Evolutionary conservation across 2,329 filamentous ascomycete genomes (phyloP), one percentile per base, ranked within the genome.

Genomic region (Drechslera avenae): DNA sequence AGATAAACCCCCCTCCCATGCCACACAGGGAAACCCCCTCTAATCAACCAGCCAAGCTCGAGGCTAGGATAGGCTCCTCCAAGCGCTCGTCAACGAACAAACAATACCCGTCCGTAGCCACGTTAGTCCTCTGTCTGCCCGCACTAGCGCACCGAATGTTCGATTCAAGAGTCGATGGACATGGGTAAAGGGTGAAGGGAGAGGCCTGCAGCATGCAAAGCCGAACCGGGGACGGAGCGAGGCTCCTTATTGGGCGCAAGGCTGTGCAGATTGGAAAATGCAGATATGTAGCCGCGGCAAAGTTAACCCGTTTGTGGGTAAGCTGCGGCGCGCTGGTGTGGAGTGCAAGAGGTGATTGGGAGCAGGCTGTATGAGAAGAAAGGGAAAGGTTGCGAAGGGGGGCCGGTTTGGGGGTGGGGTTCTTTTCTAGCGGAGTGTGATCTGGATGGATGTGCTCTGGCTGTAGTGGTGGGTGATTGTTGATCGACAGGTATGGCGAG

Each of bases 261-360:
- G 50, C 48, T 47, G 36, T 51, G 48, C 48, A 46, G 47, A 31
- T 31, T 28, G 10, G 2, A 46, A 46, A 28, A 19, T 45, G 54
- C 54, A 57, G 54, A 56, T 45, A 56, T 56, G 53, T 54, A 54
- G 40, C 46, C 51, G 54, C 54, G 54, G 54, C 50, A 57, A 50
- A 51, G 26, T 28, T 51, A 46, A 41, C 40, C 48, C 35, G 42
- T 34, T 51, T 51, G 32, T 28, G 42, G 48, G 34, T 46, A 40
- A 28, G 43, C 48, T 36, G 36, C 36, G 19, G 35, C n/a, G n/a
- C n/a, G 18, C 36, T 37, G 47, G 46, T 41, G 41, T 41, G 26
- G 33, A 32, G 31, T 28, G 26, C 26, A 4, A 28, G 21, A 28
- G 26, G 46, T 46, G 42, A 40, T 47, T 47, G 21, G 45, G 36